phyloP scores from a whole-genome alignment of 331 rosid species.

The Arachis monticola region DNA sequence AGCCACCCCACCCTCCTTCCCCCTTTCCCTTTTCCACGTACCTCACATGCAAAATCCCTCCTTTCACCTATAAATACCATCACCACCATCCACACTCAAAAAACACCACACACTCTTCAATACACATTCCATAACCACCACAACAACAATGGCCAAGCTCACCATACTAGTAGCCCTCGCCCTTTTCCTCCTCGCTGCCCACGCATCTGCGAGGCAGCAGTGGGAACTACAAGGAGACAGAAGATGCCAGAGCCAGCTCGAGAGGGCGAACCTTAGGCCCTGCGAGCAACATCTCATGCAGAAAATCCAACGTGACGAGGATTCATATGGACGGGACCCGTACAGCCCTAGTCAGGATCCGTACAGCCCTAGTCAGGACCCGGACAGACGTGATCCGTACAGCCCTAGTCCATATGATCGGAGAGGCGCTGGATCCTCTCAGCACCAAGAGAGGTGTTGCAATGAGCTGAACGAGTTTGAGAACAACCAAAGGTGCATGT shows the following conservation, averaged over 20 bases:
- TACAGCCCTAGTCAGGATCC: too few species aligned
- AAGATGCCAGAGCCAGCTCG: neutral
- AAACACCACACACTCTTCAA: neutral
- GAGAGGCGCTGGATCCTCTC: too few species aligned
- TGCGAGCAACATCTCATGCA: conserved; percentile 19
- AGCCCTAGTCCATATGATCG: too few species aligned
- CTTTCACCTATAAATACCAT: neutral
- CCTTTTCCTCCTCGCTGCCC: conserved; percentile 17
- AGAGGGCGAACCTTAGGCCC: neutral
- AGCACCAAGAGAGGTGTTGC: conserved; percentile 32
- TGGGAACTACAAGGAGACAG: neutral
- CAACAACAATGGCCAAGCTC: conserved; percentile 40
- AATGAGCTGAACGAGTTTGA: conserved; percentile 8
- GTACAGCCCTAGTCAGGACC: too few species aligned
- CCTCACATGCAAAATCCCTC: conserved; percentile 45
- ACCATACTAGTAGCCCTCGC: conserved; percentile 20
- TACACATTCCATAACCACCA: neutral
- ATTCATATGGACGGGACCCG: neutral
- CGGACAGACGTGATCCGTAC: too few species aligned
- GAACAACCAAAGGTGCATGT: conserved; percentile 30
- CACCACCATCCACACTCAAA: neutral
- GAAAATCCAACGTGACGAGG: neutral
- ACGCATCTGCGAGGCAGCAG: neutral
- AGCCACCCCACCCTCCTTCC: conserved; percentile 32
- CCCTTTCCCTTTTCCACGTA: conserved; percentile 44